Evolutionary conservation across 2,329 filamentous ascomycete genomes (phyloP).

Genomic region (Didymosphaeria variabile): DNA sequence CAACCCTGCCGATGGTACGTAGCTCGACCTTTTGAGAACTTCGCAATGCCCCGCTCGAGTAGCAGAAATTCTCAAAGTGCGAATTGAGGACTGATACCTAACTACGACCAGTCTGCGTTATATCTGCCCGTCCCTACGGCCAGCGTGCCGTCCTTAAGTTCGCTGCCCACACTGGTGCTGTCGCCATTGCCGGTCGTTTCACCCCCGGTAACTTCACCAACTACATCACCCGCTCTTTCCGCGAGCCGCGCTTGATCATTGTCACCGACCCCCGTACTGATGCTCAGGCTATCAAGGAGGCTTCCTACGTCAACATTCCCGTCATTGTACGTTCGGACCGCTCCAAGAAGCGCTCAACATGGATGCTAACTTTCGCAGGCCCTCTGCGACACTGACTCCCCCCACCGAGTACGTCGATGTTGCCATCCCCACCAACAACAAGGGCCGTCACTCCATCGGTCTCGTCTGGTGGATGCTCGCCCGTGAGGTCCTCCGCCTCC

Average conservation of each 20-base stretch:
- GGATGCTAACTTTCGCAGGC: constrained; percentile 56
- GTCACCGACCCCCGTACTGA: constrained; percentile 99
- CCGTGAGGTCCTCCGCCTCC: constrained; percentile 98
- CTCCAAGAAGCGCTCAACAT: not conserved
- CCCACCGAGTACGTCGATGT: constrained; percentile 99
- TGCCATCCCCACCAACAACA: constrained; percentile 99
- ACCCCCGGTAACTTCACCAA: constrained; percentile 99
- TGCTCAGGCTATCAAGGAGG: constrained; percentile 99
- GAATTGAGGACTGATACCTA: constrained; percentile 19
- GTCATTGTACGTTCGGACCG: constrained; percentile 69
- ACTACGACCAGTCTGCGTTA: constrained; percentile 69
- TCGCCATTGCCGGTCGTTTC: constrained; percentile 98
- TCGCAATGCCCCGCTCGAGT: not conserved
- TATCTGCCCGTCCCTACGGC: constrained; percentile 99
- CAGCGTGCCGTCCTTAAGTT: constrained; percentile 99
- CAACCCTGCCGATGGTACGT: constrained; percentile 95
- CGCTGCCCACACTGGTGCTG: constrained; percentile 96
- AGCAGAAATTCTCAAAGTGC: not conserved
- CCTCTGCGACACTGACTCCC: constrained; percentile 97
- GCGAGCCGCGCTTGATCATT: constrained; percentile 99
- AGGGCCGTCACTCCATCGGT: constrained; percentile 99
- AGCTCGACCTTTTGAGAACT: constrained; percentile 3
- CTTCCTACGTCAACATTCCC: constrained; percentile 99
- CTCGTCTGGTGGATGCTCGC: constrained; percentile 99
- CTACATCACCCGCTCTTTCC: constrained; percentile 99